A percentile compares a stretch with the other conserved stretches of the same genome.
These are phyloP conservation scores for Talaromyces amestolkiae DNA, from an alignment of 2,329 filamentous ascomycete species.

Conservation along the genomic window DNA sequence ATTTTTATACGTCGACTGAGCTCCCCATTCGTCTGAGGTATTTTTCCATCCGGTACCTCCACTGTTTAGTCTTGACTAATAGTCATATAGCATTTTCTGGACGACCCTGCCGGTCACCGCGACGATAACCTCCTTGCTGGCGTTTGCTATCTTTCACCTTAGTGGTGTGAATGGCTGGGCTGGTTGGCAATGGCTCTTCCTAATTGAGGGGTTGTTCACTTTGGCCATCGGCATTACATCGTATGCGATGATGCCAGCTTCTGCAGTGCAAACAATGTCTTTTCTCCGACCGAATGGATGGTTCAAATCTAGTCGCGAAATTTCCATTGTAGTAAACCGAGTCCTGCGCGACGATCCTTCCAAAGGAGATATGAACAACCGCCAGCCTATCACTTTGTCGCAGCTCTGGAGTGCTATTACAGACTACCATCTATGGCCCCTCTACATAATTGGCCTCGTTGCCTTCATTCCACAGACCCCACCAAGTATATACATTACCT, in stretches of 20 bases:
- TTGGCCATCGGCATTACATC: conserved; percentile 21
- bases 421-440: conserved; percentile 53
- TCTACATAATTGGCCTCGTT: conserved; percentile 36
- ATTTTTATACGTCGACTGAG: too few species aligned
- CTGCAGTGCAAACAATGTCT: conserved; percentile 41
- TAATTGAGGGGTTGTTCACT: conserved; percentile 3
- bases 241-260: conserved; percentile 43
- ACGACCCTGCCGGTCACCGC: too few species aligned
- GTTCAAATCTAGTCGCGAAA: conserved; percentile 42
- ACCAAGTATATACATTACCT: conserved; percentile 38
- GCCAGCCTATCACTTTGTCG: conserved; percentile 46
- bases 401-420: conserved; percentile 50
- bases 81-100: too few species aligned
- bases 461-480: conserved; percentile 42
- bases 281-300: conserved; percentile 37
- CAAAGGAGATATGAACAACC: conserved; percentile 57
- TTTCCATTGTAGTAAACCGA: conserved; percentile 65
- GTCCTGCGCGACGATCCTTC: conserved; percentile 52
- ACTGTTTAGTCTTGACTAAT: too few species aligned
- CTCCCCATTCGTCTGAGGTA: too few species aligned
- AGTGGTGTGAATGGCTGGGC: too few species aligned
- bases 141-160: too few species aligned
- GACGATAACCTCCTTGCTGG: too few species aligned
- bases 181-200: not conserved
- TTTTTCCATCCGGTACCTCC: too few species aligned